phyloP scores from a whole-genome alignment of 805 yeast genomes.

The Starmerella apis region DNA sequence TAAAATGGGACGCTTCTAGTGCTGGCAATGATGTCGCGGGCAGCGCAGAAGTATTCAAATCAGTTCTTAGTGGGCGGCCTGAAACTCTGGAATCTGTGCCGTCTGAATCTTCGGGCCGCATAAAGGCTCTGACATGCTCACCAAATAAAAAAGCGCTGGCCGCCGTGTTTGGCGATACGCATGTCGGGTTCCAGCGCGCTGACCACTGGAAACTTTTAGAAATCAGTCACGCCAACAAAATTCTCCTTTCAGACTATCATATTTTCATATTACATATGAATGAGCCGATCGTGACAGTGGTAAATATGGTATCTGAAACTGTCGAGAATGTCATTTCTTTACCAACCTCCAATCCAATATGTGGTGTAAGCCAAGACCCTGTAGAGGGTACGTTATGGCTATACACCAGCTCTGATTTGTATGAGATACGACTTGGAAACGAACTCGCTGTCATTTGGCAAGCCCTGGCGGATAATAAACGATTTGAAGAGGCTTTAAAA shows the following conservation, averaged over 20 bases:
- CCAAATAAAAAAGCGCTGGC: slow-evolving; percentile 14
- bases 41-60: neutral
- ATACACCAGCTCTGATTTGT: slow-evolving; percentile 48
- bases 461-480: slow-evolving; percentile 40
- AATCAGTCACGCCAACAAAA: neutral
- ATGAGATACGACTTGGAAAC: slow-evolving; percentile 54
- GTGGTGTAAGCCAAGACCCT: slow-evolving; percentile 45
- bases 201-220: neutral
- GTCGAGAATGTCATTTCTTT: slow-evolving; percentile 38
- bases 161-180: slow-evolving; percentile 1
- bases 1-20: slow-evolving; percentile 3
- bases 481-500: slow-evolving; percentile 57
- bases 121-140: slow-evolving; percentile 4
- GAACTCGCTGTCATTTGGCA: slow-evolving; percentile 73
- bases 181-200: slow-evolving; percentile 2
- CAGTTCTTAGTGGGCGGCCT: neutral
- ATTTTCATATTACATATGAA: slow-evolving; percentile 5
- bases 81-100: slow-evolving; percentile 1
- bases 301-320: slow-evolving; percentile 30
- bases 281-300: neutral
- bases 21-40: neutral
- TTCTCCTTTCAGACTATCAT: slow-evolving; percentile 17
- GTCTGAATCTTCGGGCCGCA: neutral
- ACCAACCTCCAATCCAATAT: slow-evolving; percentile 31
- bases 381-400: slow-evolving; percentile 62